Evolutionary conservation across 345 rosid genomes (phyloP).

Genomic region (Brassica rapa): DNA sequence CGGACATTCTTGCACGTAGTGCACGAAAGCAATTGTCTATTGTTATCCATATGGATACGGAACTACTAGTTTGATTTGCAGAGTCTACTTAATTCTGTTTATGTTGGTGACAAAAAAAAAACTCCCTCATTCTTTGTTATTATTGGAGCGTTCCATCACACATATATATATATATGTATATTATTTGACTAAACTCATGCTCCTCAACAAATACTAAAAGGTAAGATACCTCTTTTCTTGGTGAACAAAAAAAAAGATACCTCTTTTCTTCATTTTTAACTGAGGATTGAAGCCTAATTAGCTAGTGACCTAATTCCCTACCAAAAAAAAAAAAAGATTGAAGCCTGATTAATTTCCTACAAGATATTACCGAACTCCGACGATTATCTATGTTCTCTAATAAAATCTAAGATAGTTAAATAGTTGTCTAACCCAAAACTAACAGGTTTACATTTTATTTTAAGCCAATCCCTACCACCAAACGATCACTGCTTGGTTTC

Average conservation of each 20-base stretch:
- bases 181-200: neutral
- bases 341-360: neutral
- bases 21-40: too few relatives aligned
- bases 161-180: neutral
- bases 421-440: neutral
- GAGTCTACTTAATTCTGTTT: too few relatives aligned
- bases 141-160: neutral
- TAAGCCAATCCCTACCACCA: neutral
- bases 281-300: too few relatives aligned
- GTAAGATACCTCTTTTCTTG: neutral
- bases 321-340: neutral
- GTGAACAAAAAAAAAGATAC: too few relatives aligned
- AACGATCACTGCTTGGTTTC: neutral
- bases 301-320: neutral
- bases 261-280: neutral
- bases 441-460: neutral
- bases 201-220: neutral
- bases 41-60: too few relatives aligned
- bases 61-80: too few relatives aligned
- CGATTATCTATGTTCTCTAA: neutral
- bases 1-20: too few relatives aligned
- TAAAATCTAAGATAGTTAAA: too few relatives aligned
- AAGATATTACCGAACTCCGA: neutral
- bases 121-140: neutral
- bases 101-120: too few relatives aligned